Conservation (phyloP, 2,329 filamentous ascomycete species). For the Talaromyces funiculosus region DNA sequence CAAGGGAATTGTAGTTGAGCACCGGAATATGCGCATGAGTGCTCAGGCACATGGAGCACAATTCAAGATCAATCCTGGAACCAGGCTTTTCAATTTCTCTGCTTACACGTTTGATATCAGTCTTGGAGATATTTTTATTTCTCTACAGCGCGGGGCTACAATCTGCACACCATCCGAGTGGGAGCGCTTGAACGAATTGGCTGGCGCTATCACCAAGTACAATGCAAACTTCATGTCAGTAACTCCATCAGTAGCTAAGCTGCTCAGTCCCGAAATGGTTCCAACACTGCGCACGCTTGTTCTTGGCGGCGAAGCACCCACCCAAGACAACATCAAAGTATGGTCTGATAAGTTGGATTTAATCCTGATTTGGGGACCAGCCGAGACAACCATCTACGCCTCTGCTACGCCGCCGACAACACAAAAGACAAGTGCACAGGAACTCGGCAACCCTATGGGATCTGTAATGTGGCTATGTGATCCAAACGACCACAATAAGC, state of each 20-base stretch:
- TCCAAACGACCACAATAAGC: neutral
- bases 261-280: conserved; percentile 30
- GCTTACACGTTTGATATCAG: conserved; percentile 44
- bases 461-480: neutral
- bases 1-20: conserved; percentile 1
- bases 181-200: conserved; percentile 40
- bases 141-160: conserved; percentile 46
- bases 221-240: conserved; percentile 48
- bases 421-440: neutral
- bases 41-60: conserved; percentile 52
- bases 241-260: conserved; percentile 49
- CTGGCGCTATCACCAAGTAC: conserved; percentile 42
- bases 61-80: conserved; percentile 46
- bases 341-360: conserved; percentile 19
- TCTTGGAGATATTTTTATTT: conserved; percentile 45
- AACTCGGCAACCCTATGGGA: neutral
- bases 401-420: neutral
- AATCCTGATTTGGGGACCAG: neutral
- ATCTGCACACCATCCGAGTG: conserved; percentile 47
- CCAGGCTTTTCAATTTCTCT: conserved; percentile 34
- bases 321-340: conserved; percentile 40
- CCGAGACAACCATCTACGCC: neutral
- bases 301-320: conserved; percentile 30
- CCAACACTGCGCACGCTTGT: conserved; percentile 31
- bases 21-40: neutral